Base-by-base conservation (phyloP, 768 basidiomycete genomes). In the Boletus patriciae region DNA sequence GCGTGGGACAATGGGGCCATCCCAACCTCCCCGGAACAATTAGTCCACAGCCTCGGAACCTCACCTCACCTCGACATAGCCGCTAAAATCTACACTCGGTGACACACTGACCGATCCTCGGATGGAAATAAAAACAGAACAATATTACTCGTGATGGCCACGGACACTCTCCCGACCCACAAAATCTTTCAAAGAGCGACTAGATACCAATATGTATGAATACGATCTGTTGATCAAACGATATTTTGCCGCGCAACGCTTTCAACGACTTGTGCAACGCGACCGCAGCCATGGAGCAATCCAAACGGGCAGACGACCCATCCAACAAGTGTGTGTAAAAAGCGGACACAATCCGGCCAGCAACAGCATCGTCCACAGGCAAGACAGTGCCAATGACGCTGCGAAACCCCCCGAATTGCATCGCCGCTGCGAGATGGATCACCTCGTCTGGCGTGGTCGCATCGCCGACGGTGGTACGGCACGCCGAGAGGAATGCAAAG, bases 361-460 rank as follows among this genome's bases (percentile, higher is more conserved):
- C 62, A 10, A 63, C 12, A 1, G 31, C 41, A 15, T 64, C 62
- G 11, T 60, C 62, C n/a, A 64, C 62, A 0, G 59, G 55, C 63
- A 67, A 71, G 41, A 69, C 53, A 23, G 65, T 68, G 4, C 64
- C 70, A 13, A 71, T 36, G 9, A 70, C 63, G 47, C 70, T 64
- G 18, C 45, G 57, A 44, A 59, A 65, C 62, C 68, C 1, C 55
- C 55, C 16, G 6, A 63, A 59, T 6, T 70, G 59, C 61, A 70
- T 52, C 6, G 47, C 47, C 33, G 21, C 46, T 5, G 46, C 46
- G 13, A 54, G 46, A n/a, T 54, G 46, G 2, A 71, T 48, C 9
- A 54, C 54, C 23, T 71, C 70, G 33, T 68, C 69, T 0, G 70
- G 61, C 6, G 44, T 51, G 6, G 36, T 36, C 23, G 45, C 42